Evolutionary conservation across 1,139 yeast genomes (phyloP), one percentile per base, ranked within the genome.

Genomic region (Magnusiomyces ingens): DNA sequence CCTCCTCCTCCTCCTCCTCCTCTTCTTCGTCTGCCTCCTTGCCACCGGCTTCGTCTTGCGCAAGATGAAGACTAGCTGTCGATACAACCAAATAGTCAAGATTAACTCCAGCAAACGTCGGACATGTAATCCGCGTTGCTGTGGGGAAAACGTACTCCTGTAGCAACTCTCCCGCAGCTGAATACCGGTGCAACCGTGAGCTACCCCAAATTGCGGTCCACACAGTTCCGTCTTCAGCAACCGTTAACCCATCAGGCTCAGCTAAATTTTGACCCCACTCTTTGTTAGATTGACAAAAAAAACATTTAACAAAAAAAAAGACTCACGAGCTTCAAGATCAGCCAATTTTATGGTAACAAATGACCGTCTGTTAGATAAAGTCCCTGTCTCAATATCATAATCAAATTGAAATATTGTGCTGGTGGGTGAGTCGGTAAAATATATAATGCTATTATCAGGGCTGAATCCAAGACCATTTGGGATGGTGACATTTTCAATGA

Each of bases 391-490:
- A 41, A 65, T 59, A 63, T 84, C 80, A 63, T 79, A 84, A 64
- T 84, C 85, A 62, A 74, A 84, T 59, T 75, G 72, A 77, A 81
- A 85, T 49, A 89, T 76, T 1, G 75, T 77, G 58, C 71, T 75
- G 8, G 79, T 77, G 48, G 78, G 68, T 1, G 94, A 83, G 62
- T 88, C 95, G 2, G 93, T 86, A 78, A 89, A 82, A 63, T 76
- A 85, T 64, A 87, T 73, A 48, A 70, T 69, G 43, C 72, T 75
- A 11, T 75, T 74, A 53, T 76, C 79, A 45, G 69, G 67, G 45
- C 75, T 72, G 77, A 89, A 91, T 36, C 85, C 86, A 60, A 90
- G 75, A n/a, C 96, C 96, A 64, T 90, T 90, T 15, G 67, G 67
- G 18, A 59, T 60, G 15, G 58, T 57, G 6, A 60, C 52, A 22